Conservation (phyloP, 768 basidiomycete genomes). For the Mycena amicta region DNA sequence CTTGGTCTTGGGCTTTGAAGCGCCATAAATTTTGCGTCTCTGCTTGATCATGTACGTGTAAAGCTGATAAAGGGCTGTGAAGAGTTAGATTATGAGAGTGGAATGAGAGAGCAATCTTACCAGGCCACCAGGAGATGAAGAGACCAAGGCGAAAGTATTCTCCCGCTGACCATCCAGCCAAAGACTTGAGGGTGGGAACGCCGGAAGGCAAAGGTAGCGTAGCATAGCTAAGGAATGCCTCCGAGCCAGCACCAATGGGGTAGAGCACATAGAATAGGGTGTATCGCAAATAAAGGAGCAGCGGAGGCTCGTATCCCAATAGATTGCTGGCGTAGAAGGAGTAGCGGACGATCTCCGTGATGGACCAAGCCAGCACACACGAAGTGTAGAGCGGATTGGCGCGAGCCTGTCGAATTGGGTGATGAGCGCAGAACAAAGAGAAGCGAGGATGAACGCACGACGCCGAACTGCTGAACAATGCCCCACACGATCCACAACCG, state of each 20-base stretch:
- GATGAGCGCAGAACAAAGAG: neutral
- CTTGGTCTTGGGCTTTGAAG: conserved; percentile 18
- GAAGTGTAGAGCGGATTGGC: conserved; percentile 79
- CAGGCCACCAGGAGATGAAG: conserved; percentile 87
- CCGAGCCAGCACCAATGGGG: conserved; percentile 88
- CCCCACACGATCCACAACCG: conserved; percentile 87
- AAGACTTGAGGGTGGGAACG: conserved; percentile 44
- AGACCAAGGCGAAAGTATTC: conserved; percentile 62
- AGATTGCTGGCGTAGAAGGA: conserved; percentile 78
- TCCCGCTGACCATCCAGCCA: conserved; percentile 53
- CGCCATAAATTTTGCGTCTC: conserved; percentile 47
- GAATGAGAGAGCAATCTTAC: conserved; percentile 42
- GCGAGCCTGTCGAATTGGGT: conserved; percentile 51
- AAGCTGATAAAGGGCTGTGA: conserved; percentile 50
- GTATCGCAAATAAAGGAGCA: conserved; percentile 78
- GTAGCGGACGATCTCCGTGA: conserved; percentile 92
- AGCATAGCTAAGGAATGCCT: conserved; percentile 81
- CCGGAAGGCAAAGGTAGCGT: conserved; percentile 62
- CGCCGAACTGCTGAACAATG: conserved; percentile 63
- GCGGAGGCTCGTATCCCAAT: conserved; percentile 51
- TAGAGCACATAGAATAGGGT: conserved; percentile 94
- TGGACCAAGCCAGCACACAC: conserved; percentile 92
- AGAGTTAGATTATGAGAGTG: conserved; percentile 6
- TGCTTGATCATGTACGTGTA: conserved; percentile 59
- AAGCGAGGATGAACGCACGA: conserved; percentile 43